Conservation (phyloP, 345 rosid species). For the Lumnitzera racemosa region DNA sequence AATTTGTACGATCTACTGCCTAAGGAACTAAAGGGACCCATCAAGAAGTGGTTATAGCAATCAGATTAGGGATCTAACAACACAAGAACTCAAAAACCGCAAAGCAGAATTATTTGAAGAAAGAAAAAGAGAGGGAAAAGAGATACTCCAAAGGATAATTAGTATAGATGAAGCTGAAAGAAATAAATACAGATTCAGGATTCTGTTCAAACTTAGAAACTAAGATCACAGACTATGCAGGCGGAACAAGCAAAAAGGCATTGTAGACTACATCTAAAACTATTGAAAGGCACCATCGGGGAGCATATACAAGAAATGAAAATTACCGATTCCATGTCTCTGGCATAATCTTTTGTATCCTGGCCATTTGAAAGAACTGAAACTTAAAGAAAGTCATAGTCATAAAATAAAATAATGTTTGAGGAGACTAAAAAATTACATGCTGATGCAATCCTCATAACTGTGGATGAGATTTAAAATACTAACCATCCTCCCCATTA, state of each 20-base stretch:
- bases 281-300: neutral
- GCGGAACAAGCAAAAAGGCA: neutral
- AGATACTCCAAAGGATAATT: too few relatives aligned
- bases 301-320: neutral
- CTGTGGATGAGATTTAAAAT: constrained; percentile 8
- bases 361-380: constrained; percentile 34
- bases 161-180: too few relatives aligned
- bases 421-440: constrained; percentile 9
- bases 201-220: too few relatives aligned
- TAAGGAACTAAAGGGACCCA: too few relatives aligned
- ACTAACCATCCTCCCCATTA: constrained; percentile 37
- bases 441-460: constrained; percentile 2
- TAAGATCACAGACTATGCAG: neutral
- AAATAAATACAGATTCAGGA: too few relatives aligned
- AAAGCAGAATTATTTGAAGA: too few relatives aligned
- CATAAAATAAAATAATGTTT: constrained; percentile 13
- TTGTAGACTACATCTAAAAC: neutral
- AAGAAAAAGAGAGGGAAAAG: too few relatives aligned
- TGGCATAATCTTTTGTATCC: constrained; percentile 15
- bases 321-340: constrained; percentile 41
- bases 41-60: too few relatives aligned
- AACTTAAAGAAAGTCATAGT: constrained; percentile 16
- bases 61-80: too few relatives aligned
- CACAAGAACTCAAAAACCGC: too few relatives aligned
- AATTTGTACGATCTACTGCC: too few relatives aligned